phyloP scores from a whole-genome alignment of 2,329 filamentous ascomycete genomes.

The Ophiosphaerella korrae region DNA sequence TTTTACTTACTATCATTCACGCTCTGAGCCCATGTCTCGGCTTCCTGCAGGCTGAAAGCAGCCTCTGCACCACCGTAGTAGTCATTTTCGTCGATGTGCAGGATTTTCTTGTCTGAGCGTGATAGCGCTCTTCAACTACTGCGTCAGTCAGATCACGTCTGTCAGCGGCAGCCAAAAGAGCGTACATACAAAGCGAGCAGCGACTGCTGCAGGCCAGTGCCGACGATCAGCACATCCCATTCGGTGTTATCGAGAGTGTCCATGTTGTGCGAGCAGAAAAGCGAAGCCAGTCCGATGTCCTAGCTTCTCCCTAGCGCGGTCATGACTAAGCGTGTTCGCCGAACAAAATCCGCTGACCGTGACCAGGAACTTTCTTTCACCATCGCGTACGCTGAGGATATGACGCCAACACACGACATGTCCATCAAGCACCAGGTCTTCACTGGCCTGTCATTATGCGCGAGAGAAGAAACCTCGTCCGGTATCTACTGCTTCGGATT shows the following conservation, averaged over 20 bases:
- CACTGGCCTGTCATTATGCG: slow-evolving; percentile 49
- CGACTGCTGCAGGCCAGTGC: slow-evolving; percentile 59
- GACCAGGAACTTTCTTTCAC: slow-evolving; percentile 19
- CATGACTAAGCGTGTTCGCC: slow-evolving; percentile 38
- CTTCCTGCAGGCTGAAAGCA: slow-evolving; percentile 82
- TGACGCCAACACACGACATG: slow-evolving; percentile 41
- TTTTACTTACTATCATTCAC: slow-evolving; percentile 39
- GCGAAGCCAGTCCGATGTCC: slow-evolving; percentile 25
- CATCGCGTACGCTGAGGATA: slow-evolving; percentile 46
- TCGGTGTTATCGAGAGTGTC: slow-evolving; percentile 56
- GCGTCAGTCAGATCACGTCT: slow-evolving; percentile 71
- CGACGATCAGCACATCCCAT: slow-evolving; percentile 60
- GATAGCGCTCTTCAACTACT: slow-evolving; percentile 80
- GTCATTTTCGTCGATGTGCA: slow-evolving; percentile 85
- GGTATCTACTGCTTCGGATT: slow-evolving; percentile 60
- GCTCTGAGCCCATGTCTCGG: slow-evolving; percentile 71
- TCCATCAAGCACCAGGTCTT: slow-evolving; percentile 48
- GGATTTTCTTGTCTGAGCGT: slow-evolving; percentile 85
- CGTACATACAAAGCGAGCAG: slow-evolving; percentile 59
- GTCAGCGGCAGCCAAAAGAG: slow-evolving; percentile 16
- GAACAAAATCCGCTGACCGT: slow-evolving; percentile 29
- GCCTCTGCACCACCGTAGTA: slow-evolving; percentile 90
- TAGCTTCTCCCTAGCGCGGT: slow-evolving; percentile 29
- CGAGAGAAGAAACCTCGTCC: slow-evolving; percentile 54
- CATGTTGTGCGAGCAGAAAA: slow-evolving; percentile 43